Base-by-base conservation (phyloP, 2,329 filamentous ascomycete genomes). In the Metarhizium rileyi region DNA sequence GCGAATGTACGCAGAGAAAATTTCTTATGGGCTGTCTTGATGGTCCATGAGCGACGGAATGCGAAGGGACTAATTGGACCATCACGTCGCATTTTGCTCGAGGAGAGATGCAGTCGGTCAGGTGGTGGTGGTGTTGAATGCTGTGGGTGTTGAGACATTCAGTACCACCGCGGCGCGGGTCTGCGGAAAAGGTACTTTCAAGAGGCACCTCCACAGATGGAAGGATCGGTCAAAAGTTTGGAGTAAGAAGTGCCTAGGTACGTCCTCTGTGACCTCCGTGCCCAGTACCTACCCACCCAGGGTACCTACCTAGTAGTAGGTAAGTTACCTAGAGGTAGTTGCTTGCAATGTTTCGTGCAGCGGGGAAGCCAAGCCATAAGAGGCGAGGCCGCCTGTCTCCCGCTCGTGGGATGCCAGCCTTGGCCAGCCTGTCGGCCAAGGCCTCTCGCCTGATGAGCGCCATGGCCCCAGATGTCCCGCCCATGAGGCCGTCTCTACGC, bases 351-450 rank as follows among this genome's bases (percentile, higher is more conserved):
- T 28, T 33, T 33, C 10, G 41, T 44, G 46, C 20, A 40, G 49
- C 53, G 51, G 50, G 52, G 54, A 52, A 36, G 44, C 46, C 52
- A 52, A 45, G 47, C 52, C 50, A 48, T 8, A 51, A 50, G 16
- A 50, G 48, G 49, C 43, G 49, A 50, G 35, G 42, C 6, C 38
- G 12, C 3, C 38, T 25, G 14, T 23, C 38, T 42, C 22, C 20
- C 38, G 16, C 38, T n/a, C n/a, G n/a, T n/a, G n/a, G 12, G 20
- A 7, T 38, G 38, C 6, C 20, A 20, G n/a, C 36, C 36, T 22
- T 40, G n/a, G n/a, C n/a, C 36, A 20, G 16, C n/a, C n/a, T 40
- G 36, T 20, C 16, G 7, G 38, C 12, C 7, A n/a, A n/a, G 9
- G 12, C 9, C 20, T 42, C 38, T 25, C 38, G 38, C 38, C 38